These are phyloP conservation scores for Backusella morwellensis DNA, from an alignment of 192 early-diverging fungal genomes.

Conservation along the genomic window DNA sequence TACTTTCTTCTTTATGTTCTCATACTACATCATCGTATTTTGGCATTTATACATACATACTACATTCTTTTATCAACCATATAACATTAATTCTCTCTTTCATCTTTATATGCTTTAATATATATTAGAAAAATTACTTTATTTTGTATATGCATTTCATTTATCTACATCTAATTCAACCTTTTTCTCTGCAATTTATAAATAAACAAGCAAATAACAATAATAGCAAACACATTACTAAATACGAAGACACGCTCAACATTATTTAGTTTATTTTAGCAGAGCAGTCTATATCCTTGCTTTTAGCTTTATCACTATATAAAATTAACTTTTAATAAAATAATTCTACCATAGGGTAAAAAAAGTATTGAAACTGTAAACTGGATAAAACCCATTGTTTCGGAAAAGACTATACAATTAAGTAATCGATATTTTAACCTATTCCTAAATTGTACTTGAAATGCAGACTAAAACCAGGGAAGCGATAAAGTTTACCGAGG, in stretches of 20 bases:
- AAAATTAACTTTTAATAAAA: neutral
- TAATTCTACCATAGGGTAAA: neutral
- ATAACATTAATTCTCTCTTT: neutral
- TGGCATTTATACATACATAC: neutral
- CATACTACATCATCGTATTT: neutral
- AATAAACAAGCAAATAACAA: neutral
- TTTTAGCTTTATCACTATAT: neutral
- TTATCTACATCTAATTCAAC: neutral
- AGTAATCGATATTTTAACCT: neutral
- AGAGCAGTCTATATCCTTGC: neutral
- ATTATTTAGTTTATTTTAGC: neutral
- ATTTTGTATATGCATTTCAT: slow-evolving; percentile 2
- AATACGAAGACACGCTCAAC: too few species aligned
- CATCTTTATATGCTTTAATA: neutral
- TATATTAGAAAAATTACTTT: neutral
- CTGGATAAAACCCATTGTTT: neutral
- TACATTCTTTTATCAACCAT: neutral
- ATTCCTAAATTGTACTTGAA: neutral
- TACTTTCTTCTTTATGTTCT: slow-evolving; percentile 4
- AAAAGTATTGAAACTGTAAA: neutral
- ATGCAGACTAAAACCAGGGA: neutral
- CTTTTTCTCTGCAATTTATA: neutral
- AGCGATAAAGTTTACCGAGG: neutral
- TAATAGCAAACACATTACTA: neutral
- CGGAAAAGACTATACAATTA: neutral